phyloP scores from a whole-genome alignment of 768 basidiomycete species.

The Botryobasidium botryosum region DNA sequence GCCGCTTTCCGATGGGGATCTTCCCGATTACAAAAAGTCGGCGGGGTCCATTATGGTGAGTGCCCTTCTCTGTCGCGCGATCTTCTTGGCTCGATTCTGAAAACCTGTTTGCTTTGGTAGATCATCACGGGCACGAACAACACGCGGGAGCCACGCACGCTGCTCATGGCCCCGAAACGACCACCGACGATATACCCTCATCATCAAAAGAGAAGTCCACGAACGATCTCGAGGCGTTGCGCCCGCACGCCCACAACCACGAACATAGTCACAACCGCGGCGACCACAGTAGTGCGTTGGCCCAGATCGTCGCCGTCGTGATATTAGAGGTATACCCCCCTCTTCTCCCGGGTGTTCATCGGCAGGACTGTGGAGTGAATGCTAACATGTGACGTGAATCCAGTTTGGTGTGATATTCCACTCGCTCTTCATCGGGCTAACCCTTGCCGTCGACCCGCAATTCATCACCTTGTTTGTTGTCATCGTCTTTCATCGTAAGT shows the following conservation, averaged over 20 bases:
- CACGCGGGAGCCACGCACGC: constrained; percentile 33
- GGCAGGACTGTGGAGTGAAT: too few species aligned
- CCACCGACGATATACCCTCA: neutral
- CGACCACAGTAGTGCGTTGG: constrained; percentile 29
- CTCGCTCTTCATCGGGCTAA: constrained; percentile 72
- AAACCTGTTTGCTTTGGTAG: constrained; percentile 8
- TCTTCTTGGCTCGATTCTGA: neutral
- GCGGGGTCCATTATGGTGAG: constrained; percentile 18
- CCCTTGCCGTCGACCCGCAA: constrained; percentile 68
- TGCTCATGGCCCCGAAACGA: constrained; percentile 51
- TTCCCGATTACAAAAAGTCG: constrained; percentile 43
- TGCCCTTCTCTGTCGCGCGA: neutral
- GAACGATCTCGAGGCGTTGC: constrained; percentile 9
- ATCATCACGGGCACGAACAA: constrained; percentile 43
- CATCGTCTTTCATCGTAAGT: constrained; percentile 79
- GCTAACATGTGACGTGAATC: too few species aligned
- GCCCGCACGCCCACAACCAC: constrained; percentile 14
- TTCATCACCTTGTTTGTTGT: constrained; percentile 86
- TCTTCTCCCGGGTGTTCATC: too few species aligned
- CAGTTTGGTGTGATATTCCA: constrained; percentile 88
- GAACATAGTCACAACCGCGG: constrained; percentile 15
- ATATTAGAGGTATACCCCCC: too few species aligned
- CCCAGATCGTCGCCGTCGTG: constrained; percentile 72
- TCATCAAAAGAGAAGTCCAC: neutral
- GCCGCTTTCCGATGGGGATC: constrained; percentile 79